Evolutionary conservation across 1,139 yeast species (phyloP), one percentile per base, ranked within the genome.

Genomic region (Hyphopichia fennica): DNA sequence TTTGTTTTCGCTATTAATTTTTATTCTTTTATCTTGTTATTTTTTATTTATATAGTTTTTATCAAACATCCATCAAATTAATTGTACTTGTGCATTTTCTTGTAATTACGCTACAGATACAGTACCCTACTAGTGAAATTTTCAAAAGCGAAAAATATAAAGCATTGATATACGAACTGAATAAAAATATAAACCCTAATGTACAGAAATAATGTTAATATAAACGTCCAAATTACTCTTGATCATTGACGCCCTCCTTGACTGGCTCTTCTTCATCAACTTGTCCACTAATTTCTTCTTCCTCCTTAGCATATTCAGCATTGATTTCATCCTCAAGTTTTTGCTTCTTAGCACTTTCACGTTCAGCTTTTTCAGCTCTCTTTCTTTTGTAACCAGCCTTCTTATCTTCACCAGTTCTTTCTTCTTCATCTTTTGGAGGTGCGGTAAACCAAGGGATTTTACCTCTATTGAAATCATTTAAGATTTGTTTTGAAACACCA

Each of bases 361-460:
- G 58, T 28, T 60, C 65, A 45, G 68, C 76, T 45, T 65, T 61
- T 44, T 71, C 76, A 8, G 67, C 71, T 53, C 77, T 74, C 66
- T 78, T 77, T 59, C 80, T 73, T 61, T 76, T 77, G 45, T 70
- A 68, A 37, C 64, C 65, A 10, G 81, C 81, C 62, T 75, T 77
- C 58, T 77, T 77, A 54, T 80, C 84, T 47, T 70, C 81, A 30
- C 81, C 82, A 5, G 68, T 63, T 60, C 81, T 71, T 15, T 63
- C 76, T 45, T 69, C 75, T 40, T 75, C 81, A 54, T 81, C 87
- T 57, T 81, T 77, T 32, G 98, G 98, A 37, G 99, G 98, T 29
- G 95, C 82, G 28, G 89, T 89, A 62, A 93, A 93, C 99, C 99
- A 93, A 19, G 99, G 99, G 44, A 93, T 90, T 60, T 90, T 89